Evolutionary conservation across 2,329 filamentous ascomycete species (phyloP), one percentile per base, ranked within the genome.

Genomic region (Leptographium galeiforme): DNA sequence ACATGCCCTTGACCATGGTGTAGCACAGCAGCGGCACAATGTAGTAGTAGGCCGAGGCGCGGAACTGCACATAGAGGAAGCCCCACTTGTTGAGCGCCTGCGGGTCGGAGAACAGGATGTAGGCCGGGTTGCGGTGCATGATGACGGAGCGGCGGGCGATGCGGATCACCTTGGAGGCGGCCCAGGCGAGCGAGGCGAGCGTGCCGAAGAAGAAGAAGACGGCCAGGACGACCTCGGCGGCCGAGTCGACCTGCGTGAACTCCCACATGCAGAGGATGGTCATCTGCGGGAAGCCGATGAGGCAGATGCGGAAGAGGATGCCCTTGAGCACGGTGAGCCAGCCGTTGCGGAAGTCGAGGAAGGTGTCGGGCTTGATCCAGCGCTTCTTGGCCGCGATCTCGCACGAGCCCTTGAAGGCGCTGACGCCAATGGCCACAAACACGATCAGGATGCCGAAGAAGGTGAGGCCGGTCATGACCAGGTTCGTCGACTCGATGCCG

Each of bases 71-170:
- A 66, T 94, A 94, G 53, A 94, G 74, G 73, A 94, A 94, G 38
- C 88, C 88, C 88, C 88, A 94, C 69, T 93, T 90, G 78, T 94
- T 93, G 59, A 94, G 75, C 51, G 85, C 83, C 54, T 85, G 77
- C 5, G 87, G 85, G 64, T 94, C 88, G 8, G 88, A 93, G 72
- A 90, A 94, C 55, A 94, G 81, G 62, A 93, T 91, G 67, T 93
- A 93, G 41, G 87, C 88, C 18, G 88, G 87, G 70, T 93, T 94
- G 71, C 89, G 89, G 77, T 94, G 88, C 81, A 93, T 88, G 50
- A 77, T 70, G 58, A 90, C 84, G 25, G 87, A 93, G 59, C 85
- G 83, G 62, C 86, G 86, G 16, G 87, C 88, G 54, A 93, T 82
- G 48, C 81, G 80, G 62, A 90, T 83, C 54, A 94, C 87, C 71